Evolutionary conservation across 2,329 filamentous ascomycete genomes (phyloP), one percentile per base, ranked within the genome.

Genomic region (Phyllosticta citriasiana): DNA sequence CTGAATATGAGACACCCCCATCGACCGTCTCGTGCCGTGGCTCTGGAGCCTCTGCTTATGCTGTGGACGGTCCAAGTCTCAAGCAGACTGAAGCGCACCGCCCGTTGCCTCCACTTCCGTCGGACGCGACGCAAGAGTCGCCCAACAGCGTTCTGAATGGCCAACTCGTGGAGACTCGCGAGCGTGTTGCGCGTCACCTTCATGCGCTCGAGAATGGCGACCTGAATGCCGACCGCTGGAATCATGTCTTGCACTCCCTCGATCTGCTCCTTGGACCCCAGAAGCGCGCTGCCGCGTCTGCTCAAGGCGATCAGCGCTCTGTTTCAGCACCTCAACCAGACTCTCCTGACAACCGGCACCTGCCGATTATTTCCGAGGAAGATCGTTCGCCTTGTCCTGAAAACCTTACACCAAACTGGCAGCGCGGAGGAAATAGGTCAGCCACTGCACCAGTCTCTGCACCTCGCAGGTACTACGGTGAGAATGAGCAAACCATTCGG

Each of bases 81-180:
- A 54, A 57, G 52, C 56, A 55, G 22, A 19, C 26, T 14, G 55
- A 50, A 53, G 56, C 57, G 30, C 68, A 73, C 60, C 76, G 78
- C 26, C 78, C 77, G 53, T 68, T 80, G 55, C 76, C 78, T 47
- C 72, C 76, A 14, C 68, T 78, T 27, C 78, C 77, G 71, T 64
- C 62, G 26, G 55, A 52, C 40, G 51, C 60, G 26, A 58, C 24
- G n/a, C 47, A 57, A 19, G 73, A 82, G 59, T 79, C 80, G 3
- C 77, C 79, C 4, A 80, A 78, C 30, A 78, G 79, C 2, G 82
- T 79, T 64, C 73, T 82, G 51, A 76, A 80, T 50, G 78, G 78
- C 57, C 83, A 84, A 61, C 71, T 87, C 35, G 77, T 78, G 7
- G 83, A 86, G 67, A 84, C 82, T 9, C 79, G 84, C 22, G 78